Percentiles rank a stretch among this genome's conserved stretches.
These are phyloP conservation scores for Graphiopsis chlorocephala DNA, from an alignment of 2,329 filamentous ascomycete species.

Conservation along the genomic window DNA sequence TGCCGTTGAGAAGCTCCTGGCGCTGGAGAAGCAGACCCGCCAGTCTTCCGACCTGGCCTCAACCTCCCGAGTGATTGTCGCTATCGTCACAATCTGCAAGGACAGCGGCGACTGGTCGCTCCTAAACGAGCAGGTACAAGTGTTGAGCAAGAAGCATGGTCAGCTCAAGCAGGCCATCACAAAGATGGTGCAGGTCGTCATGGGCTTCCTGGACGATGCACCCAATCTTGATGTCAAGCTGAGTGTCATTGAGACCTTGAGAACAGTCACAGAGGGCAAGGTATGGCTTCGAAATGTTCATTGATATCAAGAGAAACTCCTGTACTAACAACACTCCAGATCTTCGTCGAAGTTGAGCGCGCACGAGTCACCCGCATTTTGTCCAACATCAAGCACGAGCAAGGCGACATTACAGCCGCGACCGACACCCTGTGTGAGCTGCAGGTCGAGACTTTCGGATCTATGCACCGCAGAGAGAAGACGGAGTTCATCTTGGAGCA, in stretches of 20 bases:
- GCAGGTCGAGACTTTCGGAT: slow-evolving; percentile 98
- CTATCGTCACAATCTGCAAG: slow-evolving; percentile 93
- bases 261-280: slow-evolving; percentile 97
- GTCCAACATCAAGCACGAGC: slow-evolving; percentile 94
- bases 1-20: slow-evolving; percentile 89
- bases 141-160: slow-evolving; percentile 98
- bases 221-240: slow-evolving; percentile 85
- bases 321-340: slow-evolving; percentile 50
- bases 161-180: slow-evolving; percentile 99
- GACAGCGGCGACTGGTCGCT: slow-evolving; percentile 88
- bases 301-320: background rate
- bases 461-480: slow-evolving; percentile 96
- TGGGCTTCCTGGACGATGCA: slow-evolving; percentile 84
- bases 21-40: slow-evolving; percentile 93
- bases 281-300: slow-evolving; percentile 40
- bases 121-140: slow-evolving; percentile 92
- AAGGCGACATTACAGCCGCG: slow-evolving; percentile 86
- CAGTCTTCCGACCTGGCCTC: slow-evolving; percentile 96
- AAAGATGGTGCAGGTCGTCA: slow-evolving; percentile 97
- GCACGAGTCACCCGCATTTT: slow-evolving; percentile 92
- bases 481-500: slow-evolving; percentile 98
- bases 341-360: slow-evolving; percentile 98
- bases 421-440: slow-evolving; percentile 94
- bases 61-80: slow-evolving; percentile 81
- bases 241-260: slow-evolving; percentile 87